Conservation (phyloP, 1,284 basidiomycete genomes). For the Somion occarium region DNA sequence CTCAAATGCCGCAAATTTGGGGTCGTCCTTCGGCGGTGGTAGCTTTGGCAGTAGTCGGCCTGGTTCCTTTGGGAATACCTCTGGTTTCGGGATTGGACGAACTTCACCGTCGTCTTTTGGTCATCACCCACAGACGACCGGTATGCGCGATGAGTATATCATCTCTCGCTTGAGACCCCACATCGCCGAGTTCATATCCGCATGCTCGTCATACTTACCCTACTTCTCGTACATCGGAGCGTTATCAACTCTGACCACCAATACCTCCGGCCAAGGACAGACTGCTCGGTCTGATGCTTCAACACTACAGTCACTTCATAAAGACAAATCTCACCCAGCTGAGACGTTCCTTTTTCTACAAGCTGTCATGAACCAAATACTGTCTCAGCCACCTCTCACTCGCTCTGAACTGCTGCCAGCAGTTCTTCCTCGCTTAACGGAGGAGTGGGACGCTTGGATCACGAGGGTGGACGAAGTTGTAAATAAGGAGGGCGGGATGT, state of each 20-base stretch:
- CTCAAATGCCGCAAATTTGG: constrained; percentile 45
- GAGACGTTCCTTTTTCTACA: constrained; percentile 72
- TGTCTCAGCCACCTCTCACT: constrained; percentile 60
- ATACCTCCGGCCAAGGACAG: constrained; percentile 23
- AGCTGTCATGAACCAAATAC: constrained; percentile 60
- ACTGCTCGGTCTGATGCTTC: constrained; percentile 33
- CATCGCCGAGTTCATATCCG: constrained; percentile 68
- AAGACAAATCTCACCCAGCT: constrained; percentile 59
- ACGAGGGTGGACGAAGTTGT: constrained; percentile 60
- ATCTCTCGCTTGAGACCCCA: constrained; percentile 68
- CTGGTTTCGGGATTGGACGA: constrained; percentile 44
- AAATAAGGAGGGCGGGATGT: constrained; percentile 74
- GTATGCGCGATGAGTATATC: constrained; percentile 78
- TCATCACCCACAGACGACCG: constrained; percentile 25
- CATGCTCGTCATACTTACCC: constrained; percentile 72
- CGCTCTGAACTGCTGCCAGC: constrained; percentile 52
- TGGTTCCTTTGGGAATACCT: constrained; percentile 22
- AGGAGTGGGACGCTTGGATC: constrained; percentile 79
- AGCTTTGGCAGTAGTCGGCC: constrained; percentile 17
- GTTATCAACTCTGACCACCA: not conserved
- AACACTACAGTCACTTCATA: constrained; percentile 43
- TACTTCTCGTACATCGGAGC: constrained; percentile 65
- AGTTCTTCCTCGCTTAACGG: constrained; percentile 53
- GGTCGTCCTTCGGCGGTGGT: constrained; percentile 19
- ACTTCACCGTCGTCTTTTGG: constrained; percentile 24